Conservation (phyloP, 805 yeast genomes). For the Debaryomyces castellii region DNA sequence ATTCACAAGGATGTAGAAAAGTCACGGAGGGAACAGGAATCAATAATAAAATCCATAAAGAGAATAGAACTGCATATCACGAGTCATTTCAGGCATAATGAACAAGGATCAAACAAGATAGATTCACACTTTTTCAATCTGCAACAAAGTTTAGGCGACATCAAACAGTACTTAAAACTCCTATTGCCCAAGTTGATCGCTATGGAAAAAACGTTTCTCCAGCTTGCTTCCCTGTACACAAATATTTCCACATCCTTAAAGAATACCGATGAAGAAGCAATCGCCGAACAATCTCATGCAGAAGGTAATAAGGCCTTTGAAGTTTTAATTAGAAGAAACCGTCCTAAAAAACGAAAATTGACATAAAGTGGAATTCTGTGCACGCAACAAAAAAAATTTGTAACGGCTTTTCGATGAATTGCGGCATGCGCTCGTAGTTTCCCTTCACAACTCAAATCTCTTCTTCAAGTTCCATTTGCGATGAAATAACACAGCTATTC, state of each 20-base stretch:
- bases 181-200: constrained; percentile 14
- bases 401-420: constrained; percentile 1
- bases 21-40: background rate
- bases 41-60: background rate
- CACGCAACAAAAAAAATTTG: background rate
- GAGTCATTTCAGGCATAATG: background rate
- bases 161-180: constrained; percentile 16
- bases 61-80: background rate
- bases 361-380: background rate
- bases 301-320: background rate
- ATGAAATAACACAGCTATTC: background rate
- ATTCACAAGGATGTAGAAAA: background rate
- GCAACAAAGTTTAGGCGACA: constrained; percentile 9
- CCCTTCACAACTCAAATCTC: background rate
- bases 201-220: constrained; percentile 6
- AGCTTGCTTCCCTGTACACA: constrained; percentile 3
- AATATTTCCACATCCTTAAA: background rate
- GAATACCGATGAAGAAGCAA: background rate
- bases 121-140: background rate
- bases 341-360: background rate
- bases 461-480: background rate
- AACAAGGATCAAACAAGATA: background rate
- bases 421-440: constrained; percentile 4
- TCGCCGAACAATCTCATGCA: background rate
- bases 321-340: background rate